Conservation (phyloP, 805 yeast species). For the Pichia gijzeniarum region DNA sequence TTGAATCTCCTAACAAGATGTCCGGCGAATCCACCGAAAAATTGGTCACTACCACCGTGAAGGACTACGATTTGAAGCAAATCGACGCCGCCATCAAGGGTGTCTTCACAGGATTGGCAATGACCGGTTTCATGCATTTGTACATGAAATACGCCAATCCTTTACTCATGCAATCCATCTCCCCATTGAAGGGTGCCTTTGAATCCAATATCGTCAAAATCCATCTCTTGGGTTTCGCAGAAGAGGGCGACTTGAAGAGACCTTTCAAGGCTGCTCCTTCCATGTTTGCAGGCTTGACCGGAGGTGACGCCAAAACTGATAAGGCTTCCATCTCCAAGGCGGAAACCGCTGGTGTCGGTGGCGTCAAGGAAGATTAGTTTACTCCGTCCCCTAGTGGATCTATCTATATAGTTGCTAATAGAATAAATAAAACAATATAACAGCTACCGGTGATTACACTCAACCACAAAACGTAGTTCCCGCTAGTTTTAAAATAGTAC, state of each 20-base stretch:
- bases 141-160: constrained; percentile 98
- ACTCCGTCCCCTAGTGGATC: no score
- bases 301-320: constrained; percentile 63
- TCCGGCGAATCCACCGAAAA: constrained; percentile 66
- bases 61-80: constrained; percentile 90
- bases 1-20: constrained; percentile 77
- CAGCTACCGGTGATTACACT: constrained; percentile 43
- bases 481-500: constrained; percentile 50
- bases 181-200: constrained; percentile 83
- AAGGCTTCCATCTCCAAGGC: constrained; percentile 81
- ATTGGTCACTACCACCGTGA: constrained; percentile 84
- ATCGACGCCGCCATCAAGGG: constrained; percentile 74
- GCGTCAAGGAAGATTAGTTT: constrained; percentile 75
- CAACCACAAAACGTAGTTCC: constrained; percentile 50
- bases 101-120: constrained; percentile 81
- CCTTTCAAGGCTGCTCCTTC: constrained; percentile 84
- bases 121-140: constrained; percentile 98
- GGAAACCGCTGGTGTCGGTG: constrained; percentile 81
- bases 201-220: constrained; percentile 89
- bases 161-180: constrained; percentile 85
- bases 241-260: constrained; percentile 88
- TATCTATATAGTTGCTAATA: constrained; percentile 42
- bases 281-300: constrained; percentile 51
- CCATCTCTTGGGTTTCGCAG: constrained; percentile 77
- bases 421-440: constrained; percentile 45